These are phyloP conservation scores for Tylopilus intermedius DNA, from an alignment of 768 basidiomycete species.

Conservation along the genomic window DNA sequence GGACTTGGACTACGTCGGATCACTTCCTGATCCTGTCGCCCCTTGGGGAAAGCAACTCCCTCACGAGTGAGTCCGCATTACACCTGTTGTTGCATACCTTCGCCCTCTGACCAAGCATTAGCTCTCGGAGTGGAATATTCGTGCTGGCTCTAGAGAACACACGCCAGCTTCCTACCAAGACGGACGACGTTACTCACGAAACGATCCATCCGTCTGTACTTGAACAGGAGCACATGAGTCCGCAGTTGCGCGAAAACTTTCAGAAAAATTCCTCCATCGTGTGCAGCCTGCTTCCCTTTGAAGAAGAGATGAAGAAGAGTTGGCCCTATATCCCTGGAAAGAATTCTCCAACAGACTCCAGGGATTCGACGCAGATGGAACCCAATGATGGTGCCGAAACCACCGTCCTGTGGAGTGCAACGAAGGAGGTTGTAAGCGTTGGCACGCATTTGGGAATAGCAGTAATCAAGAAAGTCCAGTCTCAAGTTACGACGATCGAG, in stretches of 20 bases:
- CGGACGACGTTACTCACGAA: conserved; percentile 50
- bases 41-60: conserved; percentile 60
- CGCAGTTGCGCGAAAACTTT: conserved; percentile 34
- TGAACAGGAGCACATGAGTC: conserved; percentile 36
- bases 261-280: conserved; percentile 43
- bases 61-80: conserved; percentile 47
- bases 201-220: conserved; percentile 58
- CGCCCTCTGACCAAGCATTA: conserved; percentile 20
- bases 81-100: not conserved
- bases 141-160: conserved; percentile 38
- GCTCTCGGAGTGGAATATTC: conserved; percentile 54
- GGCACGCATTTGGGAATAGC: conserved; percentile 16
- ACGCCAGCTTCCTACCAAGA: conserved; percentile 44
- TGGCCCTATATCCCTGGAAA: conserved; percentile 43
- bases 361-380: conserved; percentile 6
- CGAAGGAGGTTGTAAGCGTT: conserved; percentile 14
- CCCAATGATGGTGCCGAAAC: not conserved
- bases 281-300: conserved; percentile 43
- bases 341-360: conserved; percentile 9
- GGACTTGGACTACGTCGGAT: conserved; percentile 48
- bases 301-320: conserved; percentile 41
- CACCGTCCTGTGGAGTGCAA: conserved; percentile 13
- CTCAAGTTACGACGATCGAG: conserved; percentile 6
- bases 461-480: conserved; percentile 20
- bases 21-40: conserved; percentile 46